Percentiles rank a stretch among this genome's conserved stretches.
Evolutionary conservation across 768 basidiomycete species (phyloP).

Genomic region (Leccinum boreale): DNA sequence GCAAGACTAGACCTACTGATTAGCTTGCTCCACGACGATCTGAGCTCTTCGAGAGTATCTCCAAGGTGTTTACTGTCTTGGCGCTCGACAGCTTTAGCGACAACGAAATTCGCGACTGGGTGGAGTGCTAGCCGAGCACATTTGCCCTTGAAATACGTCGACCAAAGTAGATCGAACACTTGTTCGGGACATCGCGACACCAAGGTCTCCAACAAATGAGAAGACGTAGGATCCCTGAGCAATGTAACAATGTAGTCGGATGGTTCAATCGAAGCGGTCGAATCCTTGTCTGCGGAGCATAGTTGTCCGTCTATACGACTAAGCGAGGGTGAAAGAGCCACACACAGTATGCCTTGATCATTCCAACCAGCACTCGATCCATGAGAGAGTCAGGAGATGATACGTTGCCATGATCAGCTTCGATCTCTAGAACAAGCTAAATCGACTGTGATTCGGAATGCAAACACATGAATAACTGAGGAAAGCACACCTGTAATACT

Average conservation of each 20-base stretch:
- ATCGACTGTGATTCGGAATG: conserved; percentile 6
- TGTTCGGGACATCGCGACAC: conserved; percentile 56
- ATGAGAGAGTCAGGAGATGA: conserved; percentile 68
- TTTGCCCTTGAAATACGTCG: conserved; percentile 71
- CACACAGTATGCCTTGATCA: conserved; percentile 65
- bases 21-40: conserved; percentile 53
- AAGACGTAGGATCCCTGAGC: conserved; percentile 82
- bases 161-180: conserved; percentile 71
- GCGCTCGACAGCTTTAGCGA: conserved; percentile 73
- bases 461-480: conserved; percentile 5
- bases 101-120: conserved; percentile 92
- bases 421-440: conserved; percentile 81
- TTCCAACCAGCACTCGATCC: conserved; percentile 75
- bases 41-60: conserved; percentile 57
- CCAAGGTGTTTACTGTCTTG: conserved; percentile 53
- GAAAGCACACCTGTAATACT: conserved; percentile 55
- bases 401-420: conserved; percentile 61
- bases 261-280: conserved; percentile 39
- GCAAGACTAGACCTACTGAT: conserved; percentile 53
- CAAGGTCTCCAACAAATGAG: conserved; percentile 85
- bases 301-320: background rate
- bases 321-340: conserved; percentile 8
- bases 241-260: conserved; percentile 82
- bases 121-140: conserved; percentile 73
- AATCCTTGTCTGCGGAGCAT: conserved; percentile 37